These are phyloP conservation scores for Xylaria sp. DNA, from an alignment of 2,329 filamentous ascomycete species.

Conservation along the genomic window DNA sequence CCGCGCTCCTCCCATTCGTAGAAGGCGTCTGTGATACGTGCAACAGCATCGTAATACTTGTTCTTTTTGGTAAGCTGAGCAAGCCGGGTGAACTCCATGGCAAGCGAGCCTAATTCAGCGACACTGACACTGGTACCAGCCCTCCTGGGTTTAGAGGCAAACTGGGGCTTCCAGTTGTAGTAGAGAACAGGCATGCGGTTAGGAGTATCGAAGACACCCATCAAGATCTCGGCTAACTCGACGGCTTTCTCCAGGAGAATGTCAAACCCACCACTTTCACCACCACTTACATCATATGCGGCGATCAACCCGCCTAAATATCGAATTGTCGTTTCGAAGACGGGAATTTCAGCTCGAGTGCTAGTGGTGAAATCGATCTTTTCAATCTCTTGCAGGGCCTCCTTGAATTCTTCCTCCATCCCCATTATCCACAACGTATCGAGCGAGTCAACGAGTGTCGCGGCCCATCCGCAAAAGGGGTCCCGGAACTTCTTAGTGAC, in stretches of 20 bases:
- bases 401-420: constrained; percentile 67
- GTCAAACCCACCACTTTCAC: constrained; percentile 59
- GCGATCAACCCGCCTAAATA: constrained; percentile 86
- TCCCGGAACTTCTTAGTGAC: constrained; percentile 71
- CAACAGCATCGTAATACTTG: constrained; percentile 89
- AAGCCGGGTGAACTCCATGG: constrained; percentile 87
- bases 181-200: constrained; percentile 89
- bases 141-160: constrained; percentile 66
- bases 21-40: constrained; percentile 81
- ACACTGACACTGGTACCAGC: constrained; percentile 62
- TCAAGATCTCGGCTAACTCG: constrained; percentile 73
- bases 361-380: constrained; percentile 84
- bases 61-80: constrained; percentile 81
- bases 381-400: constrained; percentile 60
- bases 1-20: constrained; percentile 73
- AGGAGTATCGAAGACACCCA: constrained; percentile 81
- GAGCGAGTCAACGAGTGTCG: constrained; percentile 69
- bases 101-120: constrained; percentile 79
- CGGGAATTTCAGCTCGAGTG: constrained; percentile 71
- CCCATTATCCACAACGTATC: constrained; percentile 79
- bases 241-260: constrained; percentile 73
- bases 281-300: constrained; percentile 84
- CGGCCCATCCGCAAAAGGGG: constrained; percentile 82
- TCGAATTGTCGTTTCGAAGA: constrained; percentile 91
- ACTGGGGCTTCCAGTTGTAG: constrained; percentile 76